These are phyloP conservation scores for Aspergillus sp. DNA, from an alignment of 2,329 filamentous ascomycete genomes.

Conservation along the genomic window DNA sequence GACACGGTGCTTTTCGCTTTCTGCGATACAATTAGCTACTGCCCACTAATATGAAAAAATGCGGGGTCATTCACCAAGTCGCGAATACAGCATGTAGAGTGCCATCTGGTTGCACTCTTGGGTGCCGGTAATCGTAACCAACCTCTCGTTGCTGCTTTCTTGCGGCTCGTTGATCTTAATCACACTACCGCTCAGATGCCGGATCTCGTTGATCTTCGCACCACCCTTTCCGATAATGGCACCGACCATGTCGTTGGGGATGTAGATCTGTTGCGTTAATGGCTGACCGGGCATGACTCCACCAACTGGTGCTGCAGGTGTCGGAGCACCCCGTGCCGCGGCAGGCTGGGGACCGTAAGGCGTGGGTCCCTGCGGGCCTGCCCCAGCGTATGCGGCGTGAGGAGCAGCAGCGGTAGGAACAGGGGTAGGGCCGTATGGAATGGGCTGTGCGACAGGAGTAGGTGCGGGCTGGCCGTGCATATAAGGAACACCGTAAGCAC, in stretches of 20 bases:
- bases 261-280: conserved; percentile 96
- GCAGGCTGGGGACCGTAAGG: conserved; percentile 59
- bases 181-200: conserved; percentile 91
- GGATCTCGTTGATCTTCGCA: conserved; percentile 98
- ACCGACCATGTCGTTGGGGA: conserved; percentile 98
- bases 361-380: conserved; percentile 70
- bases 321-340: conserved; percentile 58
- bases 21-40: conserved; percentile 36
- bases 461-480: conserved; percentile 59
- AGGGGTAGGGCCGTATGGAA: conserved; percentile 72
- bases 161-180: conserved; percentile 99
- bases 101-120: conserved; percentile 99
- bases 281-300: conserved; percentile 71
- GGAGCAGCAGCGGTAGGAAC: conserved; percentile 63
- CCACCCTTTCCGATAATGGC: conserved; percentile 98
- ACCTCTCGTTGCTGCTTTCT: conserved; percentile 95
- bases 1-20: conserved; percentile 70
- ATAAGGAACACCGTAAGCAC: conserved; percentile 63
- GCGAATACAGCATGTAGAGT: conserved; percentile 97
- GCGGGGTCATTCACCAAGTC: conserved; percentile 61
- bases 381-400: conserved; percentile 67
- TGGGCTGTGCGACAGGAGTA: conserved; percentile 52
- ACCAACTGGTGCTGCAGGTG: conserved; percentile 59
- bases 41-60: not conserved
- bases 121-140: conserved; percentile 95